A percentile compares a stretch with the other conserved stretches of the same genome.
Conservation (phyloP, 148 eudicot genomes). For the Vaccinium macrocarpon region DNA sequence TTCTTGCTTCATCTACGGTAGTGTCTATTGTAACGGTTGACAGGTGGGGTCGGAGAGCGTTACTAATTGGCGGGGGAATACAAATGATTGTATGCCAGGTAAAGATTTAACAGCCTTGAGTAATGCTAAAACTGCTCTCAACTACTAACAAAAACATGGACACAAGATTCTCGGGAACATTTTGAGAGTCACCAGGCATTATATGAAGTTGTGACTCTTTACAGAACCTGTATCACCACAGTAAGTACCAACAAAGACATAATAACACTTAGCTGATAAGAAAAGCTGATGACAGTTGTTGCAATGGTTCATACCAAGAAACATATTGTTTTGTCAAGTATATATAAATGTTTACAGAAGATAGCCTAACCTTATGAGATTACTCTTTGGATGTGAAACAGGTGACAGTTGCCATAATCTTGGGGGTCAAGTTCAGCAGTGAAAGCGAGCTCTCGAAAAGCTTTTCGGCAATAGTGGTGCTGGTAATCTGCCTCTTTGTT, state of each 20-base stretch:
- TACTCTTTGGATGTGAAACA: conserved; percentile 25
- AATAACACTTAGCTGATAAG: not conserved
- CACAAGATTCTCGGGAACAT: not conserved
- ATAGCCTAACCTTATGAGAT: not conserved
- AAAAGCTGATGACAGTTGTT: not conserved
- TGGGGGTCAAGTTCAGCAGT: conserved; percentile 58
- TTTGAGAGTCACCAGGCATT: not conserved
- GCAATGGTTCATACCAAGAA: not conserved
- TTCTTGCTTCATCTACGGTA: conserved; percentile 52
- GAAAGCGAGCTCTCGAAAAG: conserved; percentile 38
- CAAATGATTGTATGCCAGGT: conserved; percentile 65
- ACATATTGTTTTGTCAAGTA: not conserved
- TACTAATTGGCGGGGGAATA: conserved; percentile 64
- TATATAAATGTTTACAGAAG: not conserved
- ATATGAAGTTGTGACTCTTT: not conserved
- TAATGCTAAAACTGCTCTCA: not conserved
- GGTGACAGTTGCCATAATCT: conserved; percentile 61
- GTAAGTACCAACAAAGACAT: not conserved
- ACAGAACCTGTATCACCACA: not conserved
- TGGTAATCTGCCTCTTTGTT: not conserved
- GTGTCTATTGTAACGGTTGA: conserved; percentile 66
- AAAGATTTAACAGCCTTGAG: conserved; percentile 3
- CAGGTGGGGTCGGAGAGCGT: conserved; percentile 55
- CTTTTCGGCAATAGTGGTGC: not conserved
- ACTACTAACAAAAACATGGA: not conserved